Evolutionary conservation across 2,329 filamentous ascomycete species (phyloP), one percentile per base, ranked within the genome.

Genomic region (Beauveria sp.): DNA sequence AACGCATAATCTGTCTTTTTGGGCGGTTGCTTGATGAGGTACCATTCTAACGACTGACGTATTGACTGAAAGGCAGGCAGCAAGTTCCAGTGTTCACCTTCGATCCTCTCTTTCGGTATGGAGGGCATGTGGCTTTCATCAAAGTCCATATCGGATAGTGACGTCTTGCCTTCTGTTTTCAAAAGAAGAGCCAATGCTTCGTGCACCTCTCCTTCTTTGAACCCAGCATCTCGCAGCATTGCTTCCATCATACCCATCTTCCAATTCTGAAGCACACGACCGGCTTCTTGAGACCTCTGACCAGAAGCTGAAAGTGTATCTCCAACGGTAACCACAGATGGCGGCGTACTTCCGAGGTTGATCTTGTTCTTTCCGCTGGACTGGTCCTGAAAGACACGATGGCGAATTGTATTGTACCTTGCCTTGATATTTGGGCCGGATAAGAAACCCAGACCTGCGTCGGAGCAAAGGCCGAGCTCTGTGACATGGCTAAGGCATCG

Each of bases 401-500:
- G 70, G 6, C 65, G 69, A 40, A 65, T 63, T 1, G 74, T 74
- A 20, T 76, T 73, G 52, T 81, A 75, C 22, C 81, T 74, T 6
- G 75, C 75, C 51, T 79, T 79, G 20, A 79, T 73, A 69, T 89
- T 86, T 1, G 86, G 83, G 0, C 87, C 86, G 52, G 76, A 75
- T 12, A 90, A 77, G 78, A 86, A 90, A 12, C 88, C 88, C 43
- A 90, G 76, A 10, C 88, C 87, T 61, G 81, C 86, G 68, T 89
- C 85, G 46, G 89, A 79, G 20, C 84, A 88, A 3, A 91, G 72
- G 0, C 83, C 88, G n/a, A 91, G 77, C 64, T 89, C 85, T 42
- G 76, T 78, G 3, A 87, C 81, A 9, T 79, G 77, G 2, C 69
- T 73, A 1, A 89, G 76, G 58, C 80, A 81, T 12, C 76, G 76